Evolutionary conservation across 2,329 filamentous ascomycete species (phyloP), one percentile per base, ranked within the genome.

Genomic region (Dissoconium aciculare): DNA sequence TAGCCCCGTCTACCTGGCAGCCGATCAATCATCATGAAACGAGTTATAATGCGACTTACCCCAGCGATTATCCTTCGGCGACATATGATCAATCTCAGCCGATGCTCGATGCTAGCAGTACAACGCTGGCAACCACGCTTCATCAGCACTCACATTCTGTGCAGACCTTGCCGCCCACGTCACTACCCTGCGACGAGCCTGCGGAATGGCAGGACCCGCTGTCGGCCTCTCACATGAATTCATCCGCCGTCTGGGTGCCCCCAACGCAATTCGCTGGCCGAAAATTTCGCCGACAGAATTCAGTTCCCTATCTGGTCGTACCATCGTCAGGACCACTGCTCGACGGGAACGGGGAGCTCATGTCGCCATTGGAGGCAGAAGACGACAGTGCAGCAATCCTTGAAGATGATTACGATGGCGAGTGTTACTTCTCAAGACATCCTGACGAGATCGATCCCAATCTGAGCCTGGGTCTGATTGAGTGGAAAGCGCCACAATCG

Each of bases 401-500:
- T 47, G 59, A 63, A 29, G 54, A 56, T 14, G 57, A 51, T 15
- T 63, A 57, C 23, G 58, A 61, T 24, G 57, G 52, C 19, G 55
- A 59, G 9, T 58, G 59, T 30, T 52, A 49, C 31, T 63, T 54
- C 50, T 53, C 55, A 5, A 56, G 58, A 36, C 53, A 55, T 33
- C 58, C 59, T 12, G 58, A 63, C 23, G 53, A 57, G 9, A 55
- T 64, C 19, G 51, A 62, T 32, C 51, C 55, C 4, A 47, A 52
- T 15, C 44, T 63, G 9, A 64, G 61, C 39, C 44, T 64, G 11
- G 61, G 61, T 13, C 47, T 58, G 9, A 62, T 63, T 11, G 42
- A 45, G 9, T 63, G 58, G 58, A 55, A 57, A 26, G 53, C 60
- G 5, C 57, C 60, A 1, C 49, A 58, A 27, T 55, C 60, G 21